A percentile compares a stretch with the other conserved stretches of the same genome.
Evolutionary conservation across 2,329 filamentous ascomycete species (phyloP).

Genomic region (Penicillium hordei): DNA sequence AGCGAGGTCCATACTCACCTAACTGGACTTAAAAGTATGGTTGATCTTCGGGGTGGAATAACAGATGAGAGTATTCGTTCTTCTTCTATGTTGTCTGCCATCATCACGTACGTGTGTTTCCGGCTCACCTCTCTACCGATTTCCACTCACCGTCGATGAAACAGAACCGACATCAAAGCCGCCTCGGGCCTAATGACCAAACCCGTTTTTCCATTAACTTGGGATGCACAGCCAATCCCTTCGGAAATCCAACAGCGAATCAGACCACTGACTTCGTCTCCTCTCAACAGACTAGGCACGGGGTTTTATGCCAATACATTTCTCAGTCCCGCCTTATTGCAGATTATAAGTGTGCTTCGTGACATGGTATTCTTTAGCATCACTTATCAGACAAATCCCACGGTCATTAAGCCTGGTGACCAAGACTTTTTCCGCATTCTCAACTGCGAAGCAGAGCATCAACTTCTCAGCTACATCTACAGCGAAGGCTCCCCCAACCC

Average conservation of each 20-base stretch:
- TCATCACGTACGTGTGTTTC: slow-evolving; percentile 29
- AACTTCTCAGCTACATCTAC: slow-evolving; percentile 41
- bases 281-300: slow-evolving; percentile 26
- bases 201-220: slow-evolving; percentile 37
- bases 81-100: slow-evolving; percentile 27
- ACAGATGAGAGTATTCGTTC: slow-evolving; percentile 25
- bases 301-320: slow-evolving; percentile 30
- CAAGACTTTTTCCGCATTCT: slow-evolving; percentile 36
- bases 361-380: slow-evolving; percentile 37
- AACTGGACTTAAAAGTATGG: slow-evolving; percentile 39
- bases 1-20: slow-evolving; percentile 42
- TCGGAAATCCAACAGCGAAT: slow-evolving; percentile 29
- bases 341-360: slow-evolving; percentile 28
- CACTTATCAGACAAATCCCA: slow-evolving; percentile 24
- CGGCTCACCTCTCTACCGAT: neutral
- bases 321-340: slow-evolving; percentile 31
- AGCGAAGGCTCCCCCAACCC: slow-evolving; percentile 2
- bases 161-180: slow-evolving; percentile 37
- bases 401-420: slow-evolving; percentile 26
- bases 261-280: slow-evolving; percentile 27
- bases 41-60: slow-evolving; percentile 39
- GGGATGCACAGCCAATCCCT: slow-evolving; percentile 34
- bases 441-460: slow-evolving; percentile 39
- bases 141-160: slow-evolving; percentile 3
- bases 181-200: slow-evolving; percentile 35